Base-by-base conservation (phyloP, 805 yeast species). In the Ogataea sp. region DNA sequence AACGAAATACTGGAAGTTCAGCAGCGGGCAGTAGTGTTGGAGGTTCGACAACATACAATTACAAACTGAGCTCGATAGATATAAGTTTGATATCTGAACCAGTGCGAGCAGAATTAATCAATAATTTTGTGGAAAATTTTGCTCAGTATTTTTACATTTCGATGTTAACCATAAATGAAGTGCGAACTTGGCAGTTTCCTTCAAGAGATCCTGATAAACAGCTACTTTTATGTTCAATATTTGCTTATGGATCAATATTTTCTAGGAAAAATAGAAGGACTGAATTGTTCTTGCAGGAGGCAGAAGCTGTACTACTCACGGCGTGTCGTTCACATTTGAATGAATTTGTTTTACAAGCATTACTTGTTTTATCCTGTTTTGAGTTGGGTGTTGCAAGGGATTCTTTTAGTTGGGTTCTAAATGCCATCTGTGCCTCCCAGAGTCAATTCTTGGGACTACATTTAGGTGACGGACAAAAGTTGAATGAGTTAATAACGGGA, bases 311-410 rank as follows among this genome's bases (percentile, higher is more conserved):
- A 1, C 42, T 51, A 2, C 36, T 58, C 16, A 44, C 35, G 10
- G 57, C 61, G 5, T 48, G 57, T 32, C 39, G 48, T 14, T 40
- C 45, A 18, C 38, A 38, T 9, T 35, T 50, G n/a, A 51, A 53
- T 32, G 54, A 52, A 26, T 39, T 43, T 38, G 55, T 50, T 3
- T 28, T 59, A 2, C 63, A 60, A 29, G 58, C 50, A 0, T 39
- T 52, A 6, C 42, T 60, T 26, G 52, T 60, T 5, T 23, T 60
- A 10, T 58, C 64, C 1, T 58, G 64, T 41, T 56, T 43, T 36
- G 53, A 58, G 35, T 40, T 58, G n/a, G 65, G 65, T 14, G 52
- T 50, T 52, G 58, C 57, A 2, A 43, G 48, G n/a, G 65, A 60
- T 40, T 45, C 59, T 2, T 49, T 46, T 20, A 53, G 62, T 1